Percentiles rank a stretch among this genome's conserved stretches.
Evolutionary conservation across 2,329 filamentous ascomycete genomes (phyloP).

Genomic region (Neonectria ditissima): DNA sequence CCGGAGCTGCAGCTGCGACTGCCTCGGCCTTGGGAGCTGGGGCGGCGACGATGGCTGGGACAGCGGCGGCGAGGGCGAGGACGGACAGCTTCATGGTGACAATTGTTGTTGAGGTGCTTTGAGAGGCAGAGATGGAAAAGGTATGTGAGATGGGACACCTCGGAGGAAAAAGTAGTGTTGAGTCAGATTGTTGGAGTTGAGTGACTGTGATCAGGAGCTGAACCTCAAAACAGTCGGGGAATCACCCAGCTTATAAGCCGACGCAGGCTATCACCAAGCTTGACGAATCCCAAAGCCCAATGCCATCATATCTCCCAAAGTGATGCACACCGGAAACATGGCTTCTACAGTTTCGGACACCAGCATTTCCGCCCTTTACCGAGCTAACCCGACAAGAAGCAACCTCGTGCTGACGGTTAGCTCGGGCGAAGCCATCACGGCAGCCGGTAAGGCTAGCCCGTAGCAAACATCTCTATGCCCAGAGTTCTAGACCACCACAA

Average conservation of each 20-base stretch:
- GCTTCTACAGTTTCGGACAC: neutral
- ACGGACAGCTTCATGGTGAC: slow-evolving; percentile 48
- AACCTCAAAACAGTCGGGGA: slow-evolving; percentile 11
- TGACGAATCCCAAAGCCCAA: neutral
- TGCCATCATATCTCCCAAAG: slow-evolving; percentile 7
- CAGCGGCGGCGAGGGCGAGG: slow-evolving; percentile 41
- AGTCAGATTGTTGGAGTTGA: neutral
- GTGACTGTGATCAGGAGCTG: neutral
- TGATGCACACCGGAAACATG: neutral
- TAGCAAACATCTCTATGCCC: neutral
- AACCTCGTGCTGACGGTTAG: neutral
- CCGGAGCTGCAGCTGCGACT: slow-evolving; percentile 23
- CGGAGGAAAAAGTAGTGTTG: slow-evolving; percentile 12
- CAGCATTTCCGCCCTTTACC: neutral
- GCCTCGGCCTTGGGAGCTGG: slow-evolving; percentile 41
- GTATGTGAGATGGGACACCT: neutral
- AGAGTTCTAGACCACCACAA: neutral
- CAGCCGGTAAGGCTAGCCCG: neutral
- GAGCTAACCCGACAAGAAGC: neutral
- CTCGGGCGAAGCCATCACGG: neutral
- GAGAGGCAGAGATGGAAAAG: neutral
- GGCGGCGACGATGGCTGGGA: slow-evolving; percentile 41
- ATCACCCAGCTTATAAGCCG: slow-evolving; percentile 30
- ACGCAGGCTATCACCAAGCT: neutral
- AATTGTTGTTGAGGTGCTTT: neutral